Evolutionary conservation across 768 basidiomycete species (phyloP).

Genomic region (Clitopilus hobsonii): DNA sequence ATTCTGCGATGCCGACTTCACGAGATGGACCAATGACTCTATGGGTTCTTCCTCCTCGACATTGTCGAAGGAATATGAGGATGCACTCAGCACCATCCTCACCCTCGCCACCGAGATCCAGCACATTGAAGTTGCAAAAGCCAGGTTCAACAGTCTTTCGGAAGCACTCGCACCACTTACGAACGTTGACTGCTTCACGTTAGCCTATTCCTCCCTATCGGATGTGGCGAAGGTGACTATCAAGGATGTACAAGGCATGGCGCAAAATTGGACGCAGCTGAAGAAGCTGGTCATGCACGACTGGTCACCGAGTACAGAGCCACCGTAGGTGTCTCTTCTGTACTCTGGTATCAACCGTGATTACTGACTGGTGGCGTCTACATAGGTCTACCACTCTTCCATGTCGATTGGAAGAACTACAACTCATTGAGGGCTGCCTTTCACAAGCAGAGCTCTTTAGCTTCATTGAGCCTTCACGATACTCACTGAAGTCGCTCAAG

Average conservation of each 20-base stretch:
- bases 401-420: neutral
- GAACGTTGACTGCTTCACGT: neutral
- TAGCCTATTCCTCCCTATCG: neutral
- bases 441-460: neutral
- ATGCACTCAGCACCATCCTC: constrained; percentile 5
- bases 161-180: neutral
- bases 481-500: neutral
- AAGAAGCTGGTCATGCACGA: neutral
- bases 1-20: constrained; percentile 5
- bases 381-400: neutral
- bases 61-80: neutral
- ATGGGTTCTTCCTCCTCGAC: neutral
- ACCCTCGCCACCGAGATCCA: constrained; percentile 3
- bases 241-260: neutral
- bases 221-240: neutral
- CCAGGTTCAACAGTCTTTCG: neutral
- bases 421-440: neutral
- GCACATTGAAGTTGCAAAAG: neutral
- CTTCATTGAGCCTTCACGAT: neutral
- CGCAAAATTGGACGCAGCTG: neutral
- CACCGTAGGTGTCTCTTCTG: neutral
- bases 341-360: neutral
- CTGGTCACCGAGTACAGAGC: neutral
- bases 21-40: constrained; percentile 2
- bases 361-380: neutral